phyloP scores from a whole-genome alignment of 192 early-diverging fungal species.

The Podila verticillata region DNA sequence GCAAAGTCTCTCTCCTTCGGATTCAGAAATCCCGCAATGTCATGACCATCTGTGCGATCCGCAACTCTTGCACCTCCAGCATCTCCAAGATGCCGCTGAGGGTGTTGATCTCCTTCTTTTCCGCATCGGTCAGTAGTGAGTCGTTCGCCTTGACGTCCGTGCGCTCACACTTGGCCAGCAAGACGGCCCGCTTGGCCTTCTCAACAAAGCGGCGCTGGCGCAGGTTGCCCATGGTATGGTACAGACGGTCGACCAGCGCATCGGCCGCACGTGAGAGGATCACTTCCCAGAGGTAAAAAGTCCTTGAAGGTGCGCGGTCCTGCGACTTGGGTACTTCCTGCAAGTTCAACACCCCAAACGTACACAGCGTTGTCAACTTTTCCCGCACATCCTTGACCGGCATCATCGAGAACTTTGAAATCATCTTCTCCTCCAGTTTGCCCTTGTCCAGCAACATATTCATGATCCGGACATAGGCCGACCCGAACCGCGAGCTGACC shows the following conservation, averaged over 20 bases:
- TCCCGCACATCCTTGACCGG: slow-evolving; percentile 70
- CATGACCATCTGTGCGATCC: slow-evolving; percentile 56
- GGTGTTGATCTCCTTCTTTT: slow-evolving; percentile 57
- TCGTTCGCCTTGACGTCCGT: slow-evolving; percentile 69
- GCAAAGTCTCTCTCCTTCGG: neutral
- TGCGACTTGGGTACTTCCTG: slow-evolving; percentile 77
- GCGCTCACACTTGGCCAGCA: slow-evolving; percentile 72
- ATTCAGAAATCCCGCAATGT: slow-evolving; percentile 58
- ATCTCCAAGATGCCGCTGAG: slow-evolving; percentile 54
- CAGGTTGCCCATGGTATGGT: slow-evolving; percentile 67
- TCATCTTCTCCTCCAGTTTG: slow-evolving; percentile 78
- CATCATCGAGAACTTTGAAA: slow-evolving; percentile 75
- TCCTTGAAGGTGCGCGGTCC: slow-evolving; percentile 79
- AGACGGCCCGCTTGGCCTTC: slow-evolving; percentile 51
- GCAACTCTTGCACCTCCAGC: slow-evolving; percentile 59
- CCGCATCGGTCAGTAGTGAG: slow-evolving; percentile 57
- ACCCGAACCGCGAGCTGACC: slow-evolving; percentile 68
- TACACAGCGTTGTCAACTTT: slow-evolving; percentile 61
- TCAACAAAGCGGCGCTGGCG: slow-evolving; percentile 64
- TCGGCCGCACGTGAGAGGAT: slow-evolving; percentile 59
- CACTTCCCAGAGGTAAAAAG: slow-evolving; percentile 77
- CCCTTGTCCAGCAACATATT: slow-evolving; percentile 75
- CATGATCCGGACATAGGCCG: slow-evolving; percentile 67
- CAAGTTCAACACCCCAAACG: slow-evolving; percentile 49
- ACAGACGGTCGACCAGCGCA: slow-evolving; percentile 59